A percentile compares a stretch with the other conserved stretches of the same genome.
phyloP scores from a whole-genome alignment of 345 rosid species.

The Cardamine chenopodiifolia region DNA sequence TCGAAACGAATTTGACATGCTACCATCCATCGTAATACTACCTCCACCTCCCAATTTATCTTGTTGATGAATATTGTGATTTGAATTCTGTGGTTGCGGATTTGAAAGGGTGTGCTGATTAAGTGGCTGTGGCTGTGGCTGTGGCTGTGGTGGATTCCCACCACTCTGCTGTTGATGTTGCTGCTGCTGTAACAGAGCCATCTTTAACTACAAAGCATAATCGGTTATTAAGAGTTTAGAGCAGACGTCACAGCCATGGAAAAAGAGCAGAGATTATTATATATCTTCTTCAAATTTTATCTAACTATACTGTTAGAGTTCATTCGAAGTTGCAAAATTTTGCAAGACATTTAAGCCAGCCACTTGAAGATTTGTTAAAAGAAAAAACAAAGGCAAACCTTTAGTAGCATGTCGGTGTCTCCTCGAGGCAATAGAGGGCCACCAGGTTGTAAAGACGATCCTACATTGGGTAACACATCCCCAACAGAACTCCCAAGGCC shows the following conservation, averaged over 20 bases:
- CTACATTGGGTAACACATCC: constrained; percentile 69
- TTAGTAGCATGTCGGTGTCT: constrained; percentile 66
- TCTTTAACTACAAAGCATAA: constrained; percentile 55
- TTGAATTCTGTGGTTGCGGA: constrained; percentile 77
- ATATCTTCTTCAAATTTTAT: neutral
- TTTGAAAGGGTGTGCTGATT: constrained; percentile 67
- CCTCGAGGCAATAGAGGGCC: constrained; percentile 58
- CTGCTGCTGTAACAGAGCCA: constrained; percentile 70
- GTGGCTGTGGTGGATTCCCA: constrained; percentile 54
- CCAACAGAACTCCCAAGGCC: constrained; percentile 70
- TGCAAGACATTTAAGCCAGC: constrained; percentile 1
- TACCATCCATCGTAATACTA: constrained; percentile 73
- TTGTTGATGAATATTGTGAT: constrained; percentile 74
- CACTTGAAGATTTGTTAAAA: neutral
- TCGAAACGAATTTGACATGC: constrained; percentile 87
- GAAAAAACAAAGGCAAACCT: constrained; percentile 51
- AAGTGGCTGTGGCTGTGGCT: constrained; percentile 51
- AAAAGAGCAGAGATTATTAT: constrained; percentile 15
- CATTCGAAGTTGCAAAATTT: neutral
- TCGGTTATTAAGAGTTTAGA: neutral
- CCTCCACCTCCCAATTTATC: constrained; percentile 83
- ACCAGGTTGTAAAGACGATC: constrained; percentile 71
- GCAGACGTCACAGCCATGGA: constrained; percentile 7
- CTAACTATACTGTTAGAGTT: constrained; percentile 4
- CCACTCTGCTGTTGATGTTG: constrained; percentile 65